A percentile compares a stretch with the other conserved stretches of the same genome.
Evolutionary conservation across 768 basidiomycete species (phyloP).

Genomic region (Tulasnella sp.): DNA sequence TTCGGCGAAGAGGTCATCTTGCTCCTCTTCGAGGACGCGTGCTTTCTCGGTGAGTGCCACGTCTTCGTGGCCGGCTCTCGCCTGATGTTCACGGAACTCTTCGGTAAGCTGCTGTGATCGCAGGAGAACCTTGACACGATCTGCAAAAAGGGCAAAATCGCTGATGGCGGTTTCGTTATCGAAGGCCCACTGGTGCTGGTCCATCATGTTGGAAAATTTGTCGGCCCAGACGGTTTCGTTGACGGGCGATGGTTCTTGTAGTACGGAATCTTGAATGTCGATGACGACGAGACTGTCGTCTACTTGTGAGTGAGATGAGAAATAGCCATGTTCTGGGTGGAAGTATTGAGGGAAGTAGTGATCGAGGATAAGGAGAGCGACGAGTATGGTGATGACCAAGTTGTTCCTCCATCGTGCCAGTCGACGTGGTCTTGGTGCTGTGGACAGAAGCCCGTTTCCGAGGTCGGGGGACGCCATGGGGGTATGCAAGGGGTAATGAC

Average conservation of each 20-base stretch:
- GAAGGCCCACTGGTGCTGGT: neutral
- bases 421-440: slow-evolving; percentile 6
- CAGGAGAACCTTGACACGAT: neutral
- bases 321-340: neutral
- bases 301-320: neutral
- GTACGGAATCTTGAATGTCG: neutral
- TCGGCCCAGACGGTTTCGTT: neutral
- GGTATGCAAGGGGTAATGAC: neutral
- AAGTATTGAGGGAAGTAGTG: slow-evolving; percentile 4
- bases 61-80: neutral
- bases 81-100: neutral
- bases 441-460: neutral
- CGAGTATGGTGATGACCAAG: neutral
- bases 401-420: slow-evolving; percentile 7
- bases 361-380: neutral
- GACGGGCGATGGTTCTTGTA: neutral
- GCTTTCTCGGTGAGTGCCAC: neutral
- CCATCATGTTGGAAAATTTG: neutral
- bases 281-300: neutral
- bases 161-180: neutral
- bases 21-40: neutral
- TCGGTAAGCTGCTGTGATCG: neutral
- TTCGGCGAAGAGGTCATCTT: neutral
- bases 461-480: neutral
- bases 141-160: neutral